Conservation (phyloP, 495 filamentous ascomycete species). For the Cryomyces minteri region DNA sequence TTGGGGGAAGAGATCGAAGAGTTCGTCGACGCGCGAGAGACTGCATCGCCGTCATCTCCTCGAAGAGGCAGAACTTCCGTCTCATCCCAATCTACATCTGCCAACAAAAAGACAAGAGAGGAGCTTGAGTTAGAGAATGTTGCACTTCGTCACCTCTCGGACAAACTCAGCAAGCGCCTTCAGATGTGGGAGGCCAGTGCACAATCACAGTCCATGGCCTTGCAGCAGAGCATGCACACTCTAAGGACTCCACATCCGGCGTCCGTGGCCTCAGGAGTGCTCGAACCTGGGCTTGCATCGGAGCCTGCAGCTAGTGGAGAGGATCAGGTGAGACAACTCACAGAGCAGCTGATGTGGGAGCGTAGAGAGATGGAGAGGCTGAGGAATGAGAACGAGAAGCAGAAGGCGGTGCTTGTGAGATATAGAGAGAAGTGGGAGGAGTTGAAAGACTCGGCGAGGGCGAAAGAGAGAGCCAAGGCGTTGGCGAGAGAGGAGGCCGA, state of each 20-base stretch:
- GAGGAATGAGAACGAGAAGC: constrained; percentile 49
- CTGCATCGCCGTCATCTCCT: constrained; percentile 28
- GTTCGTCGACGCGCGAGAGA: constrained; percentile 79
- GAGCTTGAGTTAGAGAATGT: constrained; percentile 71
- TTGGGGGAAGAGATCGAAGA: constrained; percentile 50
- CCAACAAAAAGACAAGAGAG: constrained; percentile 42
- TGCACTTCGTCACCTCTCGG: constrained; percentile 51
- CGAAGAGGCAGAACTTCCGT: constrained; percentile 17
- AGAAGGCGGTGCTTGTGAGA: constrained; percentile 40
- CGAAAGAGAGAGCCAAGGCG: constrained; percentile 1
- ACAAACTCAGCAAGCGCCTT: constrained; percentile 59
- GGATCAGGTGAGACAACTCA: constrained; percentile 30
- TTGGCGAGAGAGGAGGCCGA: background rate
- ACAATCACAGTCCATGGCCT: constrained; percentile 59
- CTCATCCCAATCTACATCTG: background rate
- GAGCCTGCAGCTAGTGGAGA: constrained; percentile 7
- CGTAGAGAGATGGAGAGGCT: constrained; percentile 37
- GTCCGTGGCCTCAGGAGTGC: constrained; percentile 15
- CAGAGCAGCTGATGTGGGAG: constrained; percentile 30
- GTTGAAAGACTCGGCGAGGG: constrained; percentile 68
- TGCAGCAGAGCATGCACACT: constrained; percentile 62
- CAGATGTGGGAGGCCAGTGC: constrained; percentile 74
- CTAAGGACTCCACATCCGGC: constrained; percentile 13
- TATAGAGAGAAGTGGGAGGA: constrained; percentile 72
- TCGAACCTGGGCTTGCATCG: background rate